Conservation (phyloP, 169 alveolate genomes). For the Eimeria necatrix region DNA sequence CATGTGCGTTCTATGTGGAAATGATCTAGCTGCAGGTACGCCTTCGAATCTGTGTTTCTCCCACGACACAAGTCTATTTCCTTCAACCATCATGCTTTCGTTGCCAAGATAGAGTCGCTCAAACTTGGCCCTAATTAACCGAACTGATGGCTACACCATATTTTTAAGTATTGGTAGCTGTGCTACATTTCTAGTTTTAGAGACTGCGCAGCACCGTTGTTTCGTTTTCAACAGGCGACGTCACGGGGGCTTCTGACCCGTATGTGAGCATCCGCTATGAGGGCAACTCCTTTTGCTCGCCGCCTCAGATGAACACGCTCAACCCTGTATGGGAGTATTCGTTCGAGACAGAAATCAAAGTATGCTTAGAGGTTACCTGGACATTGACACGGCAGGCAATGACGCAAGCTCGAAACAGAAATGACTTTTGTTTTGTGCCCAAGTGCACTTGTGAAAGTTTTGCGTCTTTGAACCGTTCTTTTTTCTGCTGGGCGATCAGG, state of each 20-base stretch:
- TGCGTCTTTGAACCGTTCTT: not conserved
- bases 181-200: too few species aligned
- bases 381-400: too few species aligned
- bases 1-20: slow-evolving; percentile 68
- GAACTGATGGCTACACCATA: too few species aligned
- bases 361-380: not conserved
- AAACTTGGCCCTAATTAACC: too few species aligned
- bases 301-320: slow-evolving; percentile 72
- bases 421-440: too few species aligned
- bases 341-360: slow-evolving; percentile 70
- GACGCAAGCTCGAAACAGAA: too few species aligned
- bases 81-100: too few species aligned
- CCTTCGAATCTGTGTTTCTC: not conserved
- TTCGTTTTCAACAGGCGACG: slow-evolving; percentile 55
- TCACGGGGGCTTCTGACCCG: slow-evolving; percentile 68
- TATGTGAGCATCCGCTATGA: slow-evolving; percentile 69
- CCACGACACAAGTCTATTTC: too few species aligned
- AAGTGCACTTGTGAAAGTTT: not conserved
- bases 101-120: too few species aligned
- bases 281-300: slow-evolving; percentile 57
- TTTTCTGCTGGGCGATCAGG: slow-evolving; percentile 32
- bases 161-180: too few species aligned
- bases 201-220: not conserved
- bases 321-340: slow-evolving; percentile 79
- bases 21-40: slow-evolving; percentile 75